Evolutionary conservation across 169 alveolate species (phyloP).

Genomic region (Plasmodium malariae): DNA sequence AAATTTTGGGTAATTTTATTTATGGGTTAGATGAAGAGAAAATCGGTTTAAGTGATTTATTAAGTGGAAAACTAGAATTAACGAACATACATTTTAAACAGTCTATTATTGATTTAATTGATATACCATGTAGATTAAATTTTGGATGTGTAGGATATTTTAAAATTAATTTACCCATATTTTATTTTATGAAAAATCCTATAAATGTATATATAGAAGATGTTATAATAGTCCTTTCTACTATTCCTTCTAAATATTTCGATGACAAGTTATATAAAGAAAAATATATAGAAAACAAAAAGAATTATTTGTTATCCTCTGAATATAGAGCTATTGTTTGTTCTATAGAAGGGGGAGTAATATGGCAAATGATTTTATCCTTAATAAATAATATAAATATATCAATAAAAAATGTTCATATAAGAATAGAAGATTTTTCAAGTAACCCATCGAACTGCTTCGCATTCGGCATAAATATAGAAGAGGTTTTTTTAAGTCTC

Average conservation of each 20-base stretch:
- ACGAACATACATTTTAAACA: slow-evolving; percentile 73
- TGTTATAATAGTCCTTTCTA: slow-evolving; percentile 63
- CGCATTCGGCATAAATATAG: slow-evolving; percentile 65
- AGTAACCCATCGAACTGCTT: slow-evolving; percentile 70
- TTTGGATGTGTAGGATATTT: slow-evolving; percentile 76
- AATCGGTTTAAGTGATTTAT: slow-evolving; percentile 49
- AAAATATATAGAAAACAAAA: slow-evolving; percentile 73
- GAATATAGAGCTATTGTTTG: slow-evolving; percentile 75
- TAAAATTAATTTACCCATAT: slow-evolving; percentile 74
- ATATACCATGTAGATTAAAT: slow-evolving; percentile 74
- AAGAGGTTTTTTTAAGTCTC: slow-evolving; percentile 57
- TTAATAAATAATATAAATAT: slow-evolving; percentile 69
- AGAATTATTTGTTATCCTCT: slow-evolving; percentile 58
- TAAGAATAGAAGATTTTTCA: slow-evolving; percentile 76
- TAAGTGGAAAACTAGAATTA: slow-evolving; percentile 72
- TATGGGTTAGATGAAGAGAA: slow-evolving; percentile 72
- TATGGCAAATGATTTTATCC: slow-evolving; percentile 77
- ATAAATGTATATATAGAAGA: slow-evolving; percentile 77
- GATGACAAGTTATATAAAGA: slow-evolving; percentile 76
- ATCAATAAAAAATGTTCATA: slow-evolving; percentile 65
- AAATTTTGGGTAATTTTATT: slow-evolving; percentile 71
- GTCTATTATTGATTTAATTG: slow-evolving; percentile 59
- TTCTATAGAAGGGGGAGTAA: slow-evolving; percentile 76
- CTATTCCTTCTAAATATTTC: slow-evolving; percentile 72
- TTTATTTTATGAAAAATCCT: slow-evolving; percentile 76